These are phyloP conservation scores for Lactarius hatsudake DNA, from an alignment of 768 basidiomycete species.

Conservation along the genomic window DNA sequence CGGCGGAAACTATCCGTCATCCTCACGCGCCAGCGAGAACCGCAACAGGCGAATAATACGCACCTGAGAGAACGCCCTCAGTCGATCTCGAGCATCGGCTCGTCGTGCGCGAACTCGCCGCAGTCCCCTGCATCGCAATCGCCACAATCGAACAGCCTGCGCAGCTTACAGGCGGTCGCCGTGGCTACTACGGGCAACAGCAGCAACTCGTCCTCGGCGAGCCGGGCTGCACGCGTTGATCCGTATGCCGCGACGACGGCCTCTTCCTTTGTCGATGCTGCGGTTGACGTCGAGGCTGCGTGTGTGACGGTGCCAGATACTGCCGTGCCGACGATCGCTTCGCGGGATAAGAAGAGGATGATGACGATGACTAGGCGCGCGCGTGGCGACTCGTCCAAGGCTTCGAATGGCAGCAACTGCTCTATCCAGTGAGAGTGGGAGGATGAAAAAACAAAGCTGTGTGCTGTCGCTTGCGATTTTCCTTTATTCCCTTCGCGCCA, in stretches of 20 bases:
- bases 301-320: neutral
- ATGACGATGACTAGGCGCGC: slow-evolving; percentile 11
- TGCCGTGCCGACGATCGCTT: neutral
- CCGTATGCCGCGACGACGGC: neutral
- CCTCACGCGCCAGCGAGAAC: slow-evolving; percentile 34
- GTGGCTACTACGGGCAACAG: neutral
- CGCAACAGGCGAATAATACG: slow-evolving; percentile 26
- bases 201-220: slow-evolving; percentile 25
- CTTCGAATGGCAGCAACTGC: slow-evolving; percentile 10
- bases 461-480: neutral
- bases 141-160: slow-evolving; percentile 51
- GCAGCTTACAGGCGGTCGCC: slow-evolving; percentile 54
- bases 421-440: slow-evolving; percentile 6
- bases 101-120: slow-evolving; percentile 31
- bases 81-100: slow-evolving; percentile 57
- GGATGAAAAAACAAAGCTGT: neutral
- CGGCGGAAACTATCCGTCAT: slow-evolving; percentile 39
- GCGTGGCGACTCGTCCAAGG: slow-evolving; percentile 16
- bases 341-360: slow-evolving; percentile 9
- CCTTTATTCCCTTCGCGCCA: neutral
- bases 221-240: slow-evolving; percentile 29
- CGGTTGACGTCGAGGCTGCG: no score
- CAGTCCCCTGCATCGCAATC: slow-evolving; percentile 35
- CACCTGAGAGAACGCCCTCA: slow-evolving; percentile 45
- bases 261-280: no score